Evolutionary conservation across 1,284 basidiomycete species (phyloP), one percentile per base, ranked within the genome.

Genomic region (Malassezia arunalokei): DNA sequence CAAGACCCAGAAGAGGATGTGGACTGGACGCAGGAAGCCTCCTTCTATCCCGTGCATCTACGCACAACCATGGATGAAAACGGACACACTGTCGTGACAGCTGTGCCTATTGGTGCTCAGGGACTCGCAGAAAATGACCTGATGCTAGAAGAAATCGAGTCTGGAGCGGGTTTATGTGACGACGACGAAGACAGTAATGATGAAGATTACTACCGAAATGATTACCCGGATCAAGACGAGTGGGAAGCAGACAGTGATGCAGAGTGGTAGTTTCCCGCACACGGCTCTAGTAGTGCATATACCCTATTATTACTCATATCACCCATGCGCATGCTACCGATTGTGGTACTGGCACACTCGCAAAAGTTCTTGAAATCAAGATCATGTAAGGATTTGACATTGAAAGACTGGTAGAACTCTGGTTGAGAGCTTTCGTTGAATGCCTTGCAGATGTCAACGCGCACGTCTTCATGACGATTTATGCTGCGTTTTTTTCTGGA

Each of bases 131-230:
- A 53, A 14, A 29, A 44, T 40, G 30, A 40, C 9, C 39, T 59
- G 17, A 51, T 64, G 32, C 40, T 59, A 5, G 59, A 60, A 12
- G 62, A 62, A 6, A 54, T 58, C 8, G 47, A 57, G 3, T 57
- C 57, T 4, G 33, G 33, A 35, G 49, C 58, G 12, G 43, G 53
- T 6, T 51, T 56, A 39, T 46, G 59, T 5, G 65, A 64, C 24
- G 65, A 70, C n/a, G 67, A 70, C 40, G 68, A 71, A 40, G 68
- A 71, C 40, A 66, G 63, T 55, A 71, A 71, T 50, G 66, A 68
- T 43, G 68, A 71, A 50, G 68, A 62, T n/a, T 71, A 62, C 43
- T 71, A 69, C 50, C 35, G 62, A 6, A 71, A 71, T 51, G 68
- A 71, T 40, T 71, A 71, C 33, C 68, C 68, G 3, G 68, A 68